Percentiles rank a stretch among this genome's conserved stretches.
Conservation (phyloP, 805 yeast species). For the Wickerhamomyces xylosicus region DNA sequence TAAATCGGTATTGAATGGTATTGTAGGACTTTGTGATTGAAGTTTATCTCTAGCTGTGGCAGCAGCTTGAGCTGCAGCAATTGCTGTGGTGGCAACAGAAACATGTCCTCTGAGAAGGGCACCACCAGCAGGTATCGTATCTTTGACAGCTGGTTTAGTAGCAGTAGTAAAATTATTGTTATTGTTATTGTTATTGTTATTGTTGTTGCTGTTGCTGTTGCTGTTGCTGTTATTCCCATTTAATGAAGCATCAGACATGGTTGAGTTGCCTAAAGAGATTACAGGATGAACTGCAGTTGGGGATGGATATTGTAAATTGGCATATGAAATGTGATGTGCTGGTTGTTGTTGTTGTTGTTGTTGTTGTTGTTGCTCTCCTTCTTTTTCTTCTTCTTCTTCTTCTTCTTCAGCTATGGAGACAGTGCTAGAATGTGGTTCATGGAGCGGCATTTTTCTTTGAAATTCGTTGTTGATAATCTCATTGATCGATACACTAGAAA, state of each 20-base stretch:
- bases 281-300: no score
- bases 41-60: conserved; percentile 23
- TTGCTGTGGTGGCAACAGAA: conserved; percentile 25
- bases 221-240: no score
- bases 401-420: not conserved
- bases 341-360: conserved; percentile 2
- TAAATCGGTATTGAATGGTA: not conserved
- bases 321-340: conserved; percentile 1
- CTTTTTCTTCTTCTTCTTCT: no score
- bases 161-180: no score
- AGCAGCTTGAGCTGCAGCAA: conserved; percentile 30
- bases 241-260: no score
- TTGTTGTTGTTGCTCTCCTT: conserved; percentile 1
- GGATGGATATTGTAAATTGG: conserved; percentile 7
- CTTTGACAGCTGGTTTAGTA: conserved; percentile 11
- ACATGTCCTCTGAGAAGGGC: conserved; percentile 28
- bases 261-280: no score
- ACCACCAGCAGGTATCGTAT: conserved; percentile 36
- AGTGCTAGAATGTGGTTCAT: not conserved
- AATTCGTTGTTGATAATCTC: conserved; percentile 14
- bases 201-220: no score
- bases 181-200: no score
- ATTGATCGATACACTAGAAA: conserved; percentile 17
- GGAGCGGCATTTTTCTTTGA: not conserved
- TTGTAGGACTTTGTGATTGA: conserved; percentile 9